These are phyloP conservation scores for Silene coronaria DNA, from an alignment of 179 eudicot species.

Conservation along the genomic window DNA sequence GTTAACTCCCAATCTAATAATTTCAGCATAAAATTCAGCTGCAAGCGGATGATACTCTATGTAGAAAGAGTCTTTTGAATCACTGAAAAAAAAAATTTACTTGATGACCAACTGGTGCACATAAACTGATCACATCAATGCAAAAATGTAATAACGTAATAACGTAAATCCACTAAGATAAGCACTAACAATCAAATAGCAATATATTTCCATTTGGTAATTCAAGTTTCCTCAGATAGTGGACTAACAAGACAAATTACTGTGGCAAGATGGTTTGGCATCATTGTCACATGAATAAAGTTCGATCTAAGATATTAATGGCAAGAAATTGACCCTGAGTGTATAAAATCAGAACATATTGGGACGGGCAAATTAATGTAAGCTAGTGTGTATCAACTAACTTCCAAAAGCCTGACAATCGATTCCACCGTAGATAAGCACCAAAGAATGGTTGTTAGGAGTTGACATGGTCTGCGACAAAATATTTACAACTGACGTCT, in stretches of 20 bases:
- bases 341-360: conserved; percentile 10
- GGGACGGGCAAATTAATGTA: conserved; percentile 8
- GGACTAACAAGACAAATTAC: neutral
- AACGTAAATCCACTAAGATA: neutral
- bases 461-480: conserved; percentile 15
- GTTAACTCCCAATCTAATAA: conserved; percentile 1
- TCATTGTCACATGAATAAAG: conserved; percentile 3
- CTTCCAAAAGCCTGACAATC: conserved; percentile 19
- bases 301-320: neutral
- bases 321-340: conserved; percentile 13
- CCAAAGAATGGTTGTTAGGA: conserved; percentile 5
- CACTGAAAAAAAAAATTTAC: neutral
- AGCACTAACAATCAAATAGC: neutral
- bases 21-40: neutral
- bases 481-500: conserved; percentile 5
- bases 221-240: too few relatives aligned
- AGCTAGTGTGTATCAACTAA: conserved; percentile 16
- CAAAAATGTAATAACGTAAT: neutral
- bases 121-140: neutral
- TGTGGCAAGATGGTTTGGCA: neutral
- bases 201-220: too few relatives aligned
- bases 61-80: neutral
- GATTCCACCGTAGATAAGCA: conserved; percentile 18
- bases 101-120: neutral
- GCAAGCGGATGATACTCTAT: neutral